Conservation (phyloP, 441 rosid genomes). For the Syzygium syzygioides region DNA sequence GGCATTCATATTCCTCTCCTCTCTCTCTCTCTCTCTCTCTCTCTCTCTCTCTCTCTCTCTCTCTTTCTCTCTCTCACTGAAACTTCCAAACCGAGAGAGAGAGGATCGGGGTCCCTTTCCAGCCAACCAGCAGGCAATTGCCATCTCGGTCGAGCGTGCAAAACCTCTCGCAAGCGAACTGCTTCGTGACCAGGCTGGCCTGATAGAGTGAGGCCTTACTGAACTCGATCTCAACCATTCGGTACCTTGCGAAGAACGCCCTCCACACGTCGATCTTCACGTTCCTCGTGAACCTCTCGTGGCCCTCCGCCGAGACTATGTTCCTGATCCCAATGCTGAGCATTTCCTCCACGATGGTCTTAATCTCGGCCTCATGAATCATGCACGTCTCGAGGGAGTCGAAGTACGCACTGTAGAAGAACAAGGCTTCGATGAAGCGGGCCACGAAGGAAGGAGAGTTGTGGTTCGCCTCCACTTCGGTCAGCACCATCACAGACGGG, state of each 20-base stretch:
- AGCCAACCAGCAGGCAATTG: constrained; percentile 34
- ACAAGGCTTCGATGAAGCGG: constrained; percentile 45
- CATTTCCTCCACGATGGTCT: constrained; percentile 6
- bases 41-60: not conserved
- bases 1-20: not conserved
- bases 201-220: constrained; percentile 36
- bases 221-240: constrained; percentile 42
- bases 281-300: constrained; percentile 24
- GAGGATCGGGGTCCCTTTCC: constrained; percentile 46
- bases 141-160: constrained; percentile 27
- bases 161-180: constrained; percentile 10
- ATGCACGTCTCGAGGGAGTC: constrained; percentile 38
- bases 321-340: constrained; percentile 19
- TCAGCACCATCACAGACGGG: constrained; percentile 36
- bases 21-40: not conserved
- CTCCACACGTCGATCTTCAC: constrained; percentile 52
- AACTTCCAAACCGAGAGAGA: constrained; percentile 56
- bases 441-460: constrained; percentile 35
- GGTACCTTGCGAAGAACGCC: constrained; percentile 35
- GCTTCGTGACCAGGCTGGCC: constrained; percentile 28
- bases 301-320: constrained; percentile 30
- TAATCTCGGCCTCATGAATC: constrained; percentile 9
- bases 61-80: constrained; percentile 5
- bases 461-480: constrained; percentile 46
- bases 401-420: constrained; percentile 37